Conservation (phyloP, 768 basidiomycete genomes). For the Hygrocybe coccinea region DNA sequence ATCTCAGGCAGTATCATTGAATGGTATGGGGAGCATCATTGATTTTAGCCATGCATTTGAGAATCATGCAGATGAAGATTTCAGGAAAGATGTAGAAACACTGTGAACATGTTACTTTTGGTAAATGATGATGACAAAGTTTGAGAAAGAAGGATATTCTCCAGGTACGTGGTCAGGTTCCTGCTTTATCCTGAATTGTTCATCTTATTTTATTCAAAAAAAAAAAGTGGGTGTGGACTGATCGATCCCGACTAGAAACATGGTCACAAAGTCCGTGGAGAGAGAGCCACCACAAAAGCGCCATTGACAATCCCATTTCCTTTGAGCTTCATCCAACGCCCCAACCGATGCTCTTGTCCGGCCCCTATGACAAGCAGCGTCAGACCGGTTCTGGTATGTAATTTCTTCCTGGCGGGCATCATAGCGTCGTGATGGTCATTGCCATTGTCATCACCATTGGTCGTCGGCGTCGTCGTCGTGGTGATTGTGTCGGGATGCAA, state of each 20-base stretch:
- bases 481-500: neutral
- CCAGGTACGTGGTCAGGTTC: too few relatives aligned
- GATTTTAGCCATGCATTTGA: too few relatives aligned
- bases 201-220: too few relatives aligned
- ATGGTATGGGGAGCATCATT: too few relatives aligned
- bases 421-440: too few relatives aligned
- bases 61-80: too few relatives aligned
- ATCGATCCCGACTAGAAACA: too few relatives aligned
- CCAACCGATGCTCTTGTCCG: constrained; percentile 84
- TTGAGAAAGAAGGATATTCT: neutral
- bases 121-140: too few relatives aligned
- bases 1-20: neutral
- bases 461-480: neutral
- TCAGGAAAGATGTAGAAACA: too few relatives aligned
- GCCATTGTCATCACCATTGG: neutral
- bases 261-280: constrained; percentile 32
- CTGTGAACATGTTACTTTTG: too few relatives aligned
- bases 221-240: neutral
- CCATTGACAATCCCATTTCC: constrained; percentile 67
- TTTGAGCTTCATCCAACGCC: constrained; percentile 81
- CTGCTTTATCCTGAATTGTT: too few relatives aligned
- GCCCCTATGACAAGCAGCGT: constrained; percentile 72
- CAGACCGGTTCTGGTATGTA: constrained; percentile 20
- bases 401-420: neutral
- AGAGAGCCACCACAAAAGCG: constrained; percentile 57